phyloP scores from a whole-genome alignment of 2,329 filamentous ascomycete genomes.

The Bimuria novae-zelandiae region DNA sequence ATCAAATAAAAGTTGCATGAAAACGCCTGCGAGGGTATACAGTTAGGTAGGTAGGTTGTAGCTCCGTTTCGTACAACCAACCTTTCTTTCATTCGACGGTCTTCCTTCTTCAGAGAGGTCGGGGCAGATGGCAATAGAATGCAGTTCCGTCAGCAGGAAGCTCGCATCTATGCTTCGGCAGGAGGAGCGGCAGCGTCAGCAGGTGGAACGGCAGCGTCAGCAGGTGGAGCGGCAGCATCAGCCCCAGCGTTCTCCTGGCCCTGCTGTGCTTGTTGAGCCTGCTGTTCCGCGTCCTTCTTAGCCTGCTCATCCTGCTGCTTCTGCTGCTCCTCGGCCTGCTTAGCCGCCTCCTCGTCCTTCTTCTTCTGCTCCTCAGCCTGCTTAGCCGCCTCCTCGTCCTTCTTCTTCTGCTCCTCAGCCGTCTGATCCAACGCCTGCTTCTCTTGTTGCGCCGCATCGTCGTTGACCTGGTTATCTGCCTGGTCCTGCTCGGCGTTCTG shows the following conservation, averaged over 20 bases:
- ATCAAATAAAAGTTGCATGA: background rate
- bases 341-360: conserved; percentile 9
- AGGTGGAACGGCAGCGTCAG: background rate
- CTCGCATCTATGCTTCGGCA: conserved; percentile 8
- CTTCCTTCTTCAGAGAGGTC: background rate
- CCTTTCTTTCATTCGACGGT: background rate
- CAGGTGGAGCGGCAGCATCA: background rate
- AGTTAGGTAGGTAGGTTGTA: no score
- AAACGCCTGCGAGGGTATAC: conserved; percentile 11
- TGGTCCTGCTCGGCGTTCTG: conserved; percentile 28
- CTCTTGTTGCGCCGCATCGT: conserved; percentile 24
- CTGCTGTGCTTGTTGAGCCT: conserved; percentile 8
- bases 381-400: conserved; percentile 9
- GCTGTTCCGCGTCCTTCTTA: no score
- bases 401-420: conserved; percentile 8
- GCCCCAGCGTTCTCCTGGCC: conserved; percentile 5
- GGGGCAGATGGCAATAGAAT: background rate
- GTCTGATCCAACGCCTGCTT: conserved; percentile 22
- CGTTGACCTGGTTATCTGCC: conserved; percentile 30
- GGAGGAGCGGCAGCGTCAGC: background rate
- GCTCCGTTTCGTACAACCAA: no score
- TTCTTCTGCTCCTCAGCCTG: conserved; percentile 12
- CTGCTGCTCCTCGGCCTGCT: conserved; percentile 3
- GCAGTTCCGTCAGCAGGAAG: conserved; percentile 13
- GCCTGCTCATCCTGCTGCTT: no score